phyloP scores from a whole-genome alignment of 2,329 filamentous ascomycete genomes.

The Penicillium sp. region DNA sequence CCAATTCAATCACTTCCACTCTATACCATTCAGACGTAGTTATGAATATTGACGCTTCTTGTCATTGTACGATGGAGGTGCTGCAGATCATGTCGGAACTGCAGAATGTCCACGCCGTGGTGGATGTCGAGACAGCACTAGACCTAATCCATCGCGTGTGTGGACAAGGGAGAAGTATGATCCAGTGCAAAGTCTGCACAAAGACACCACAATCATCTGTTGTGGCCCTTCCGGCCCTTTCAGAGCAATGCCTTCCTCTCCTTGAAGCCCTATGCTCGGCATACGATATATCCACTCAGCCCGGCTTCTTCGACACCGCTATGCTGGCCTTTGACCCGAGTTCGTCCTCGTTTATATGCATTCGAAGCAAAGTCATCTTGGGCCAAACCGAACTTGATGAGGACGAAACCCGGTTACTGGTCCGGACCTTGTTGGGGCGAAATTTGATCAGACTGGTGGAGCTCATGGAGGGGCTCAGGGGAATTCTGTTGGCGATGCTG shows the following conservation, averaged over 20 bases:
- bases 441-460: conserved; percentile 22
- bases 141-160: conserved; percentile 23
- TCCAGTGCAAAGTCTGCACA: conserved; percentile 24
- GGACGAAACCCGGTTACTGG: conserved; percentile 20
- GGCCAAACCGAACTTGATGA: conserved; percentile 28
- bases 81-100: conserved; percentile 24
- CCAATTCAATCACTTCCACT: neutral
- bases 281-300: conserved; percentile 23
- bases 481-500: conserved; percentile 8
- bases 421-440: conserved; percentile 22
- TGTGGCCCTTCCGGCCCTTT: conserved; percentile 40
- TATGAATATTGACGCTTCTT: conserved; percentile 18
- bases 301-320: conserved; percentile 21
- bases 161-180: conserved; percentile 18
- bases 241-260: conserved; percentile 31
- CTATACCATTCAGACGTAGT: neutral
- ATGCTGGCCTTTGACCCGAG: conserved; percentile 22
- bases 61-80: conserved; percentile 23
- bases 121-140: conserved; percentile 26
- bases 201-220: conserved; percentile 19
- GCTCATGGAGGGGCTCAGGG: conserved; percentile 20
- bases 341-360: conserved; percentile 22
- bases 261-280: conserved; percentile 27
- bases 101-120: conserved; percentile 23
- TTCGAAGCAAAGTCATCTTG: conserved; percentile 24